Evolutionary conservation across 257 asterid species (phyloP), one percentile per base, ranked within the genome.

Genomic region (Verbascum thapsus): DNA sequence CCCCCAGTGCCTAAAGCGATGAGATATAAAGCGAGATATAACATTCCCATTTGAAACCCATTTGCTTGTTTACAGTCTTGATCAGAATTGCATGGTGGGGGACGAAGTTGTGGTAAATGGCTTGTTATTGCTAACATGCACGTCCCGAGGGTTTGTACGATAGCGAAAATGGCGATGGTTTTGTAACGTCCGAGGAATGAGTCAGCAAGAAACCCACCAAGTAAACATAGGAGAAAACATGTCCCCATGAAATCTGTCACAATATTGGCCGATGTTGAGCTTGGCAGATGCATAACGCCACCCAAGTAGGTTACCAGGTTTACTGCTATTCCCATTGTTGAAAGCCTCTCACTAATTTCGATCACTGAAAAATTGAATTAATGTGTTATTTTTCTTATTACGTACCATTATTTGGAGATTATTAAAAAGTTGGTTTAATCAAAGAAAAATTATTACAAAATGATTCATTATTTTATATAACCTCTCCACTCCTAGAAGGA

Each of bases 211-310:
- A 91, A 88, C 22, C 98, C 98, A 8, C 96, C 98, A 17, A 91
- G 78, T 54, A 91, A 40, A 26, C 96, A 88, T 1, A 91, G 83
- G 66, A 91, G 90, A 65, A 91, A 91, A 19, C 87, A 83, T 0
- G 96, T 91, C 54, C 96, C 98, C 95, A 91, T 77, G 57, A 86
- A 91, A 64, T 91, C 96, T 22, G 98, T 86, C 6, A 91, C 98
- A 7, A 85, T 76, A 73, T 90, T 90, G 38, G 94, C 98, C 0
- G 96, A 82, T 44, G 78, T 54, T 1, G 92, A 78, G 66, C 92
- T 87, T 0, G 87, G 84, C 7, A 87, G 78, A 69, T 87, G 95
- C 95, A 87, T 87, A 1, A 65, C 80, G 34, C 88, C 92, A 37
- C 83, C 85, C 65, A 87, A 63, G 70, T 87, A 87, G 0, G 92